phyloP scores from a whole-genome alignment of 73 alveolate species.

The Paramecium caudatum region DNA sequence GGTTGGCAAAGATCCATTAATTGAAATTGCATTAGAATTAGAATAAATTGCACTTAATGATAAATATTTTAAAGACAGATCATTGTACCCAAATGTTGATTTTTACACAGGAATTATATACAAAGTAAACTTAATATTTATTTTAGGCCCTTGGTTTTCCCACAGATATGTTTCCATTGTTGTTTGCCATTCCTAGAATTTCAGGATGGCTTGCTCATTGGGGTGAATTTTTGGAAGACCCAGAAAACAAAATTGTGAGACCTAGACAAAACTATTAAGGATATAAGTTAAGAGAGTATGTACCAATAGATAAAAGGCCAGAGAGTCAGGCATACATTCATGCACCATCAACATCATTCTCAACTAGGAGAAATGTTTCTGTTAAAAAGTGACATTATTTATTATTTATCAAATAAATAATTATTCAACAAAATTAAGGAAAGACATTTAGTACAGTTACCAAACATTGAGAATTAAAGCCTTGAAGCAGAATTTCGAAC shows the following conservation, averaged over 20 bases:
- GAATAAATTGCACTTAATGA: slow-evolving; percentile 92
- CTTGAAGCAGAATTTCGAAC: too few relatives aligned
- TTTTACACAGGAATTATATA: slow-evolving; percentile 94
- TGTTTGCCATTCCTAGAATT: slow-evolving; percentile 91
- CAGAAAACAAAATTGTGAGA: slow-evolving; percentile 91
- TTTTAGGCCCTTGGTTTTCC: slow-evolving; percentile 91
- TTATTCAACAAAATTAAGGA: too few relatives aligned
- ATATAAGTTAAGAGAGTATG: slow-evolving; percentile 82
- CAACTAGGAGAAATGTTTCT: slow-evolving; percentile 56
- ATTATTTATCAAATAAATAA: too few relatives aligned
- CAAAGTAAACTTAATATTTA: slow-evolving; percentile 58
- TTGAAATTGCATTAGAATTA: slow-evolving; percentile 93
- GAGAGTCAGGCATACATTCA: slow-evolving; percentile 47
- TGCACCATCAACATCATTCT: slow-evolving; percentile 52
- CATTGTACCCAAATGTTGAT: slow-evolving; percentile 94
- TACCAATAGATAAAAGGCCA: slow-evolving; percentile 80
- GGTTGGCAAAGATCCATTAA: slow-evolving; percentile 92
- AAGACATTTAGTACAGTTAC: too few relatives aligned
- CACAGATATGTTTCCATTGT: slow-evolving; percentile 93
- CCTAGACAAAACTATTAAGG: slow-evolving; percentile 93
- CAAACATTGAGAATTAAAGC: too few relatives aligned
- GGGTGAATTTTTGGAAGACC: slow-evolving; percentile 91
- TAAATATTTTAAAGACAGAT: slow-evolving; percentile 86
- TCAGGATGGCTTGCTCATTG: slow-evolving; percentile 96
- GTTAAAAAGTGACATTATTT: slow-evolving; percentile 19